Evolutionary conservation across 208 protist species (phyloP).

Genomic region (Vickermania ingenoplastis): DNA sequence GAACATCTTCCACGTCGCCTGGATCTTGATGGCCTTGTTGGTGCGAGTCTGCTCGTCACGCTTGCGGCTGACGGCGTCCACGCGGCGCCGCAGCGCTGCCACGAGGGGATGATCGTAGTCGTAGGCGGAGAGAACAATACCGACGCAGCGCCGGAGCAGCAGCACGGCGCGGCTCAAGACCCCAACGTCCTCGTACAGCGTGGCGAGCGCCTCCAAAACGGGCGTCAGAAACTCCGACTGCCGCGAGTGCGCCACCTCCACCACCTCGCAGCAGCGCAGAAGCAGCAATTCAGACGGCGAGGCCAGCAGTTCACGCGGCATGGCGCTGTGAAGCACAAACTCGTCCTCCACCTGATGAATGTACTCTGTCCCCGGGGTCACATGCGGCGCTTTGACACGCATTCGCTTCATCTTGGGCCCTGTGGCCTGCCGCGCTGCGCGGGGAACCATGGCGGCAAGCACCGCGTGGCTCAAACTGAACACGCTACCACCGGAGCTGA

Average conservation of each 20-base stretch:
- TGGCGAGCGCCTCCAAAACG: slow-evolving; percentile 56
- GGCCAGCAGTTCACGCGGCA: slow-evolving; percentile 68
- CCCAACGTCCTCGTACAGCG: slow-evolving; percentile 72
- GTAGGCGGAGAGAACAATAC: slow-evolving; percentile 74
- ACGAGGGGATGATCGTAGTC: slow-evolving; percentile 85
- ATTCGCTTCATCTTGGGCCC: slow-evolving; percentile 47
- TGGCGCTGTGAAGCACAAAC: slow-evolving; percentile 74
- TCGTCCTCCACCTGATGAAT: slow-evolving; percentile 36
- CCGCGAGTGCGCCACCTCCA: slow-evolving; percentile 65
- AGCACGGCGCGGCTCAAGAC: slow-evolving; percentile 72
- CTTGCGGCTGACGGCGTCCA: slow-evolving; percentile 29
- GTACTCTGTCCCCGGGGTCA: slow-evolving; percentile 10
- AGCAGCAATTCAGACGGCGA: slow-evolving; percentile 77
- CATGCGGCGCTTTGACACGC: slow-evolving; percentile 28
- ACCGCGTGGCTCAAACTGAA: slow-evolving; percentile 76
- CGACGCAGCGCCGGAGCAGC: slow-evolving; percentile 70
- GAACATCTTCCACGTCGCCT: slow-evolving; percentile 78
- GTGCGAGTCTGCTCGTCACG: slow-evolving; percentile 36
- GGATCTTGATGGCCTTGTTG: slow-evolving; percentile 66
- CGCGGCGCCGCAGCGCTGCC: slow-evolving; percentile 49
- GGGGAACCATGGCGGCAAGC: slow-evolving; percentile 60
- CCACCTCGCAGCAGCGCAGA: slow-evolving; percentile 77
- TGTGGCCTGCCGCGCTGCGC: slow-evolving; percentile 34
- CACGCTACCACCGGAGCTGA: slow-evolving; percentile 44
- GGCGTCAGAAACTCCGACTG: slow-evolving; percentile 83